These are phyloP conservation scores for Setaria viridis DNA, from an alignment of 202 grass and related monocot species.

Conservation along the genomic window DNA sequence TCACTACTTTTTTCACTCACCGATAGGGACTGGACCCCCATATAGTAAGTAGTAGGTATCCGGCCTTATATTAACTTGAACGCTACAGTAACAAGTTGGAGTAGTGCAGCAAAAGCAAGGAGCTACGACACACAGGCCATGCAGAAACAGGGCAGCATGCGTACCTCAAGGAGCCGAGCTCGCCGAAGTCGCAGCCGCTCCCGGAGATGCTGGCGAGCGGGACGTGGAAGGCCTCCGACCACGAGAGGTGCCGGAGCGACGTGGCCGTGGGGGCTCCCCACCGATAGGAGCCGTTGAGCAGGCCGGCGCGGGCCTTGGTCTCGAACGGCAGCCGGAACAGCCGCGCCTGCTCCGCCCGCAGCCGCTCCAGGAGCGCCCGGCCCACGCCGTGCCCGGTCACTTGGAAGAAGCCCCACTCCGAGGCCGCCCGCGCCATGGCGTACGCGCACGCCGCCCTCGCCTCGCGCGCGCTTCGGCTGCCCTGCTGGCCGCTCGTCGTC, in stretches of 20 bases:
- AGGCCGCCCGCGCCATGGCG: conserved; percentile 67
- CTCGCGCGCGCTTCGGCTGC: conserved; percentile 3
- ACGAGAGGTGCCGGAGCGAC: conserved; percentile 77
- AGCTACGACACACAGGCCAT: not conserved
- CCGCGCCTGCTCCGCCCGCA: conserved; percentile 67
- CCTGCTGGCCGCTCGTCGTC: not conserved
- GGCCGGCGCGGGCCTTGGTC: conserved; percentile 49
- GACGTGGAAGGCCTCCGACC: conserved; percentile 97
- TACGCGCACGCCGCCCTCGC: conserved; percentile 47
- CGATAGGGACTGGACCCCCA: not conserved
- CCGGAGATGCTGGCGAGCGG: conserved; percentile 63
- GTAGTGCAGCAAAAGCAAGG: not conserved
- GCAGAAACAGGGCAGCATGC: not conserved
- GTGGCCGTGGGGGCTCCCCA: conserved; percentile 82
- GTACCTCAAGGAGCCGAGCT: conserved; percentile 60
- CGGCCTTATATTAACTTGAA: too few species aligned
- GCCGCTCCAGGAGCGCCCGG: conserved; percentile 52
- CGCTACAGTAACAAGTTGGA: not conserved
- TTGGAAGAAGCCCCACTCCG: conserved; percentile 96
- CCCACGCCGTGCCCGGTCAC: conserved; percentile 72
- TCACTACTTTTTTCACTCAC: not conserved
- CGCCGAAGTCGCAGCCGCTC: conserved; percentile 53
- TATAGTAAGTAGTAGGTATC: too few species aligned
- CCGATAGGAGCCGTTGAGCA: conserved; percentile 77
- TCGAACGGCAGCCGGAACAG: conserved; percentile 75